Conservation (phyloP, 2,329 filamentous ascomycete genomes). For the Malbranchea zuffiana region DNA sequence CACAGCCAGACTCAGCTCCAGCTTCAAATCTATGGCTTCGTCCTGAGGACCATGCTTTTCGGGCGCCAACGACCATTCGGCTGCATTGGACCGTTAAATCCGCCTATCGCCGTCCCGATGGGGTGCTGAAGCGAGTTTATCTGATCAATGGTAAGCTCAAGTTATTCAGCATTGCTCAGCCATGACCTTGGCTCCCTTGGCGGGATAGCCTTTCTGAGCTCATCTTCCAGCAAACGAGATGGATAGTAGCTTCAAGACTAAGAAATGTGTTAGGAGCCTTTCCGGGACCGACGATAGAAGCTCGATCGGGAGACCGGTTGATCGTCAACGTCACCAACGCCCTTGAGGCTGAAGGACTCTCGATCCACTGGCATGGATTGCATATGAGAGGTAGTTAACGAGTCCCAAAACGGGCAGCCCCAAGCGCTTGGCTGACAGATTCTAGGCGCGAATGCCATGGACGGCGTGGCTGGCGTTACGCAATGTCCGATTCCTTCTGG, state of each 20-base stretch:
- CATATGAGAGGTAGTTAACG: constrained; percentile 28
- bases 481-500: constrained; percentile 59
- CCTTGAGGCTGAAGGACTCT: constrained; percentile 29
- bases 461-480: constrained; percentile 46
- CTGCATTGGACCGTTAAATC: constrained; percentile 35
- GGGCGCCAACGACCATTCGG: constrained; percentile 25
- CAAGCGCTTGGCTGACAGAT: not conserved
- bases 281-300: constrained; percentile 42
- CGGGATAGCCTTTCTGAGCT: too few relatives aligned
- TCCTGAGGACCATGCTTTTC: constrained; percentile 34
- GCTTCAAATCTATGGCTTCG: constrained; percentile 22
- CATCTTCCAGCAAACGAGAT: too few relatives aligned
- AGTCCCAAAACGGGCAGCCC: not conserved
- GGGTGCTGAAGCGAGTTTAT: constrained; percentile 41
- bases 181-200: not conserved
- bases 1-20: not conserved
- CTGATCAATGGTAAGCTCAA: constrained; percentile 37
- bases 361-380: constrained; percentile 41
- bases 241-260: not conserved
- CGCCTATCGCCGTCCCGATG: constrained; percentile 36
- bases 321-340: constrained; percentile 36
- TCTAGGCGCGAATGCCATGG: constrained; percentile 20
- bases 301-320: constrained; percentile 37
- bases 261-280: constrained; percentile 26
- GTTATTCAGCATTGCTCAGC: constrained; percentile 5